Conservation (phyloP, 2,329 filamentous ascomycete genomes). For the Colletotrichum orbiculare region DNA sequence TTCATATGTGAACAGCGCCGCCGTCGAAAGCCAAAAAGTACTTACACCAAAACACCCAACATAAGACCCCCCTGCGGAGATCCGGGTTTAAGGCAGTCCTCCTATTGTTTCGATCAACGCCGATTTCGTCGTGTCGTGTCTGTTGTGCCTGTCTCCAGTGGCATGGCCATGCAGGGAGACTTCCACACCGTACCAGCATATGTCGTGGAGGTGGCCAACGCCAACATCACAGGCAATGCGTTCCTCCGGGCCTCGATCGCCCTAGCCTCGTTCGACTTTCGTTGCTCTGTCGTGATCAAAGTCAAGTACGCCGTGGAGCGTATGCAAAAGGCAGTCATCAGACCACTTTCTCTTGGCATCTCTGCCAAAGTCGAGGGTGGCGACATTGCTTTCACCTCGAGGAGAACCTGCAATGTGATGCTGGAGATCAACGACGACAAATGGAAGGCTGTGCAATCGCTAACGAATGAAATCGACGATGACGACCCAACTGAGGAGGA, state of each 20-base stretch:
- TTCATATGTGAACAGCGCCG: no score
- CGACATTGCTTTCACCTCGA: not conserved
- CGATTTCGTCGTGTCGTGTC: no score
- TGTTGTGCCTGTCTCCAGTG: no score
- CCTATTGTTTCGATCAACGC: no score
- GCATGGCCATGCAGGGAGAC: no score
- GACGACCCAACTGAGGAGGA: constrained; percentile 33
- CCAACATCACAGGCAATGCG: not conserved
- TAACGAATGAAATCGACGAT: constrained; percentile 40
- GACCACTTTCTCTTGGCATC: constrained; percentile 3
- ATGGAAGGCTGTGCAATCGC: constrained; percentile 42
- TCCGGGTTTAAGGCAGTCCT: no score
- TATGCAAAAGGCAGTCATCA: not conserved
- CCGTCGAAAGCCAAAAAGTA: no score
- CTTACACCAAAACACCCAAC: no score
- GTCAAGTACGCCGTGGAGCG: not conserved
- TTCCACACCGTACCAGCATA: not conserved
- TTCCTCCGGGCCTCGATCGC: constrained; percentile 7
- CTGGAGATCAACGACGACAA: constrained; percentile 43
- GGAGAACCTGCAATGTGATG: constrained; percentile 28
- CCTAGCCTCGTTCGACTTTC: not conserved
- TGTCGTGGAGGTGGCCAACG: constrained; percentile 9
- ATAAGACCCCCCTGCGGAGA: no score
- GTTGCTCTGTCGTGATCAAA: not conserved
- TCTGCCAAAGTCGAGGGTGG: not conserved